Evolutionary conservation across 441 rosid genomes (phyloP), one percentile per base, ranked within the genome.

Genomic region (Daphne laureola): DNA sequence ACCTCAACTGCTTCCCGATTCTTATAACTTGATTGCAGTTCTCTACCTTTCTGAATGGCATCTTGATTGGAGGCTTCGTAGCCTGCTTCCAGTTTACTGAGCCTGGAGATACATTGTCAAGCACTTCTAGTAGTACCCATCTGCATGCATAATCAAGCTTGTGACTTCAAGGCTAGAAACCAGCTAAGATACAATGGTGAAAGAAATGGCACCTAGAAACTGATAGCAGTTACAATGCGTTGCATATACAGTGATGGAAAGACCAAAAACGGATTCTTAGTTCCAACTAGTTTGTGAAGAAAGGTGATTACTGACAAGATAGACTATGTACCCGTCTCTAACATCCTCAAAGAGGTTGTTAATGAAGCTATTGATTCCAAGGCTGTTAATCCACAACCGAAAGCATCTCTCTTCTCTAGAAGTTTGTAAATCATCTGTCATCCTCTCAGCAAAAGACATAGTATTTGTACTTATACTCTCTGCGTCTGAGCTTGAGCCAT

Each of bases 21-120:
- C 61, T 75, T 59, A 84, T 65, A 31, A 76, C 92, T 70, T 84
- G 88, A 65, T 84, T 81, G 72, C 92, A 84, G 50, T 84, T 84
- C 67, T 79, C 92, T 50, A 84, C 84, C 76, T 81, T 84, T 49
- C 81, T 78, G 63, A 84, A 79, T 4, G 88, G 92, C 84, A 84
- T 82, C 65, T 76, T 84, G 50, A 84, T 84, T 9, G 92, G 92
- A 58, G 92, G 92, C 62, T 71, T 82, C 2, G 88, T 69, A 62
- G 92, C 83, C 41, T 72, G 81, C 70, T 74, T 84, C 92, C 92
- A 84, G 72, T 76, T 74, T 11, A 82, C 86, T 48, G 80, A 82
- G 48, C 89, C 89, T 12, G 89, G 81, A 36, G 59, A 64, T 46
- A 84, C 74, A 63, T 79, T 84, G 67, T 84, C 89, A 15, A 84